phyloP scores from a whole-genome alignment of 2,329 filamentous ascomycete species.

The Teratosphaeria destructans region DNA sequence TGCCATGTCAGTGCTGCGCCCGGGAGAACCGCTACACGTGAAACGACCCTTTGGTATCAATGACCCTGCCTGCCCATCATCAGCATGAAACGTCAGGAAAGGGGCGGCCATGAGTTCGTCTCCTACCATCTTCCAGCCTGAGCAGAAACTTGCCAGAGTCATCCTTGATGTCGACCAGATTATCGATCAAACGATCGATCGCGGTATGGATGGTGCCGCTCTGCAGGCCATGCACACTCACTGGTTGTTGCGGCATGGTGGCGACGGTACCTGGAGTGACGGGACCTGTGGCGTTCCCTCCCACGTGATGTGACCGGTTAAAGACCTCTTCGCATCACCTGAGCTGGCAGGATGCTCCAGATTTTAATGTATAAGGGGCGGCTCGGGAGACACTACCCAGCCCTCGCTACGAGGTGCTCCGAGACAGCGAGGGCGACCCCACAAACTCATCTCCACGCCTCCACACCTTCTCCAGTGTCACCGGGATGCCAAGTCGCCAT shows the following conservation, averaged over 20 bases:
- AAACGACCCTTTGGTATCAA: slow-evolving; percentile 58
- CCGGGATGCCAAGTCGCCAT: background rate
- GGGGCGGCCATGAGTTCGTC: background rate
- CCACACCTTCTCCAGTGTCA: background rate
- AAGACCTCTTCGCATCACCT: background rate
- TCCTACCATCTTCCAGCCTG: slow-evolving; percentile 55
- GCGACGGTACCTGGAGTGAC: background rate
- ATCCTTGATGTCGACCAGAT: slow-evolving; percentile 69
- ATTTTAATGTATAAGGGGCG: background rate
- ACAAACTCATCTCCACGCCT: background rate
- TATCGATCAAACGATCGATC: slow-evolving; percentile 58
- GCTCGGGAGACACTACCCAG: background rate
- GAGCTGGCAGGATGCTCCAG: background rate
- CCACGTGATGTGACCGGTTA: background rate
- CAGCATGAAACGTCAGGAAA: background rate
- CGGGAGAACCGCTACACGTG: background rate
- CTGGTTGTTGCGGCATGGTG: slow-evolving; percentile 29
- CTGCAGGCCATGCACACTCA: slow-evolving; percentile 28
- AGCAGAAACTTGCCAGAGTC: slow-evolving; percentile 64
- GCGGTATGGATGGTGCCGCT: slow-evolving; percentile 39
- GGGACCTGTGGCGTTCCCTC: background rate
- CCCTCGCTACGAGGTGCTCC: background rate
- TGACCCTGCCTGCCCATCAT: slow-evolving; percentile 43
- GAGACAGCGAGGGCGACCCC: background rate
- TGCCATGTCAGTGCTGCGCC: background rate